Evolutionary conservation across 1,284 basidiomycete genomes (phyloP), one percentile per base, ranked within the genome.

Genomic region (Ustilago bromivora): DNA sequence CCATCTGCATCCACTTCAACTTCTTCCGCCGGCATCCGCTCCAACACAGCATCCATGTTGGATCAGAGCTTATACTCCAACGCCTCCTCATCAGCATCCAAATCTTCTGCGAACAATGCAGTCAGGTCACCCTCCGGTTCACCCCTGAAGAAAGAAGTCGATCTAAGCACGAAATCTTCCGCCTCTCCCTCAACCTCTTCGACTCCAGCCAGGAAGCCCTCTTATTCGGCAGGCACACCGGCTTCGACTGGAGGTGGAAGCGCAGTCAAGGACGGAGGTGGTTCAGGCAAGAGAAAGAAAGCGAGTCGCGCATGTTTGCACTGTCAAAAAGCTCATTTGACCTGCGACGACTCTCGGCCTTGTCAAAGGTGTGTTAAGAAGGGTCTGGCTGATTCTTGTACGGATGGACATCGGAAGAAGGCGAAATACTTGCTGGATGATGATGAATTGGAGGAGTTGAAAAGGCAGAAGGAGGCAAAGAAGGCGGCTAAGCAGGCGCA

Each of bases 361-460:
- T 99, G 96, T 88, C 92, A 93, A 80, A 91, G 96, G 55, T 99
- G 96, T 85, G 90, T 95, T 61, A 98, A 96, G 88, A 95, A 96
- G 76, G 95, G 95, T 17, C 92, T 96, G 81, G 92, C 92, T 7
- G 91, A 91, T 67, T 92, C 91, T 70, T 99, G 96, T 85, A 92
- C 92, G 43, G 96, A 99, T 85, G 96, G 96, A 0, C 92, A 94
- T 77, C 90, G 96, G 78, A 99, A 99, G 88, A 98, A 98, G 88
- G 96, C 96, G 31, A 99, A 99, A 86, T 99, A 98, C 87, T 90
- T 86, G 53, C 75, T 86, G 11, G 84, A 84, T 40, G 84, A 86
- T 38, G 83, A 84, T 35, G 84, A 85, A 62, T 63, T 85, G 28
- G 80, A 74, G 40, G 78, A 78, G 60, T 66, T 81, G 47, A 80